A percentile compares a stretch with the other conserved stretches of the same genome.
phyloP scores from a whole-genome alignment of 148 eudicot species.

The Talinum fruticosum region DNA sequence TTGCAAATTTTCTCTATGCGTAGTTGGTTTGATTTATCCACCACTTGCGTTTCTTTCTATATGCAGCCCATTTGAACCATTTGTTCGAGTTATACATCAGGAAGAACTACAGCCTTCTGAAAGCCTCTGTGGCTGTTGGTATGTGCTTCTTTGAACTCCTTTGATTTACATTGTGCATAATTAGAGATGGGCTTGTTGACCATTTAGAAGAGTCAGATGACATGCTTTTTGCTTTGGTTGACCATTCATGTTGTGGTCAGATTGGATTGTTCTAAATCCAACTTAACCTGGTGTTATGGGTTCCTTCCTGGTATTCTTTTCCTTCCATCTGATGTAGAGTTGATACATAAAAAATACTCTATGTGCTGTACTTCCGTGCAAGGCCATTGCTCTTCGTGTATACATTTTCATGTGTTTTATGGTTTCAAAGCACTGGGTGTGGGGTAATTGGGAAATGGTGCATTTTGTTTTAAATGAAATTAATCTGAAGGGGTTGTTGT shows the following conservation, averaged over 20 bases:
- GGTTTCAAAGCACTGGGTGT: neutral
- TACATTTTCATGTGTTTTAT: neutral
- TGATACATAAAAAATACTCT: neutral
- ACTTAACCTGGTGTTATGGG: neutral
- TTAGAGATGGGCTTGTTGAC: neutral
- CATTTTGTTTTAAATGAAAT: too few species aligned
- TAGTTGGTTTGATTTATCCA: neutral
- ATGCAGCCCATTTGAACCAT: conserved; percentile 90
- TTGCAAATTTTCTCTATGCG: neutral
- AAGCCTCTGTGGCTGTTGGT: conserved; percentile 62
- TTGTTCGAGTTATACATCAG: conserved; percentile 58
- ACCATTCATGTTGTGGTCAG: neutral
- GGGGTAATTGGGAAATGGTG: neutral
- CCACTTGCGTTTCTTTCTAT: neutral
- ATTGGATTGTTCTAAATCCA: neutral
- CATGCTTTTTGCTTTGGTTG: neutral
- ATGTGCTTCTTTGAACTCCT: conserved; percentile 20
- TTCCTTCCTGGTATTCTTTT: neutral
- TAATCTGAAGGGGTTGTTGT: too few species aligned
- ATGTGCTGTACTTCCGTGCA: neutral
- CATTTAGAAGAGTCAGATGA: neutral
- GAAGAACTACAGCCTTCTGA: conserved; percentile 46
- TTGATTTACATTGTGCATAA: neutral
- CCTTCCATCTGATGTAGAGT: neutral
- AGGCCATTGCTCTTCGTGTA: neutral